Base-by-base conservation (phyloP, 352 stramenopile genomes). In the Halophytophthora batemanensis region DNA sequence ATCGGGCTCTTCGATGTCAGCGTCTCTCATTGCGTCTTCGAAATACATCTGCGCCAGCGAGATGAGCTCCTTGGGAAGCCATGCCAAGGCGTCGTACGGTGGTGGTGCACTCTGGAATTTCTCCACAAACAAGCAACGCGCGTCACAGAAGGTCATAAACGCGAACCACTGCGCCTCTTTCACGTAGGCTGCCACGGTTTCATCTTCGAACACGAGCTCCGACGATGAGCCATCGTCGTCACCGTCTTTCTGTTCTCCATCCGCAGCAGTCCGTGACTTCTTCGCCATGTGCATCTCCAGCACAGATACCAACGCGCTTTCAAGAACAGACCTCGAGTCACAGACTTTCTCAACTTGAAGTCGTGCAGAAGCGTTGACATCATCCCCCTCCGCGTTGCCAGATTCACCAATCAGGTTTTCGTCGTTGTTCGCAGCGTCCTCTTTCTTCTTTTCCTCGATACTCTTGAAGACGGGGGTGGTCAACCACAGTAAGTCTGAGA, bases 21-120 rank as follows among this genome's bases (percentile, higher is more conserved):
- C 67, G 10, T 90, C 64, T 17, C 82, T 68, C 41, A 66, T 92
- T 42, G 85, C 75, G 44, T 72, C 83, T 49, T 93, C 81, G 56
- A 93, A 95, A 56, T 88, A 85, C 63, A 87, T 87, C 52, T 93
- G 83, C 6, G 77, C 87, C 6, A 95, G 56, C 37, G 85, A 40
- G 25, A 88, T 49, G 2, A 95, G 62, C 18, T 79, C 62, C 49
- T 84, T 86, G 6, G 84, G 80, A 14, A 92, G 65, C 83, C 82
- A 95, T 33, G 87, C 64, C 29, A 95, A 50, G 7, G 41, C 50
- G 59, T 87, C 69, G 37, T 78, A 90, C 11, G 82, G 85, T 28
- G 68, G 34, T 11, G 59, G 54, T 17, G 69, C 64, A 21, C 86
- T 70, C 31, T 79, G 73, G 42, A 95, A 90, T 49, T 88, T 88